Conservation (phyloP, 2,329 filamentous ascomycete species). For the Hymenotorrendiella dingleyae region DNA sequence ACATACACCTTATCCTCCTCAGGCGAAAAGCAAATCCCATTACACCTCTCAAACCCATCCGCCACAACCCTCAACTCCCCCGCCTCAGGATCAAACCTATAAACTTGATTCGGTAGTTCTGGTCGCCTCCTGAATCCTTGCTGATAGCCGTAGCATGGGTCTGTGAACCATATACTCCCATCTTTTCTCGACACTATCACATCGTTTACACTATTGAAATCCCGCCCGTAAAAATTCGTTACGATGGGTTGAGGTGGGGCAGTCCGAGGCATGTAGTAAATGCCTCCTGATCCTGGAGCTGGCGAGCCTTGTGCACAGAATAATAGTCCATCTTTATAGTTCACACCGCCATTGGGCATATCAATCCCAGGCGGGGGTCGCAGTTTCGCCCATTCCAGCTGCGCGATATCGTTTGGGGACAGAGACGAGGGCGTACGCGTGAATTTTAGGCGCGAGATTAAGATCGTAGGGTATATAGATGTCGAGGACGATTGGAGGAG, state of each 20-base stretch:
- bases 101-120: conserved; percentile 42
- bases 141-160: conserved; percentile 40
- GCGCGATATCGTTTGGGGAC: conserved; percentile 1
- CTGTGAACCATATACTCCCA: conserved; percentile 44
- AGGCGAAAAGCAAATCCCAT: conserved; percentile 29
- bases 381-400: conserved; percentile 30
- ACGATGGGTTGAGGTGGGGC: conserved; percentile 30
- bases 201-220: conserved; percentile 43
- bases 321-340: conserved; percentile 37
- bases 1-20: conserved; percentile 38
- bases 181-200: conserved; percentile 34
- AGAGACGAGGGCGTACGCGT: conserved; percentile 25
- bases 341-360: conserved; percentile 38
- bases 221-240: conserved; percentile 38
- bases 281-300: conserved; percentile 19
- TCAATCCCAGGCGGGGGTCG: conserved; percentile 36
- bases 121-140: conserved; percentile 39
- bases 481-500: conserved; percentile 35
- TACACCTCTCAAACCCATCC: conserved; percentile 40
- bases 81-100: conserved; percentile 37
- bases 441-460: conserved; percentile 40
- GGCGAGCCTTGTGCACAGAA: conserved; percentile 38
- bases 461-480: conserved; percentile 36
- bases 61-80: conserved; percentile 41
- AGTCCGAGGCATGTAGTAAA: conserved; percentile 26